Base-by-base conservation (phyloP, 208 protist species). In the Crithidia expoeki region DNA sequence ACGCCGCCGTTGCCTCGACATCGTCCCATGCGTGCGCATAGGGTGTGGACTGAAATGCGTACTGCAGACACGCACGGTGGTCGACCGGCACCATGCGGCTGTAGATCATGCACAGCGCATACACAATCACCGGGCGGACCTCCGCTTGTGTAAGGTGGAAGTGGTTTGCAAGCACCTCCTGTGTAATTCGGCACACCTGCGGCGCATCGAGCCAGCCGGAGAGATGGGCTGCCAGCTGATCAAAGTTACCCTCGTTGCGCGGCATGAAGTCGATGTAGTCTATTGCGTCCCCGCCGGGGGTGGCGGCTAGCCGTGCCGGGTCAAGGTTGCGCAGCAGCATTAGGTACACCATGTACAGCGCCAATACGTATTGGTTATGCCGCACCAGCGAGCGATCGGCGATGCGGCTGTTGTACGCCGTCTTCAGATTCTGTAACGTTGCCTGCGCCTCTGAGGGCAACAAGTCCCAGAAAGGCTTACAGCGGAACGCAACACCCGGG, bases 1-100 rank as follows among this genome's bases (percentile, higher is more conserved):
- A 62, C 21, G 70, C 62, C 34, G 71, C 68, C 34, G 71, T 75
- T 23, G 59, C 52, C 34, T 62, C 61, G 23, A 75, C 57, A 53
- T 83, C 50, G 16, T 78, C 77, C 69, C 85, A 89, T 4, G 72
- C 65, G 65, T 59, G 44, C n/a, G 59, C 80, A 40, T 84, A 85
- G 4, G 84, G 80, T 12, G 89, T 92, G 32, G 79, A 73, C 42
- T 74, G 74, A 65, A 92, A 89, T 17, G 86, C 80, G 56, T 74
- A 78, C 36, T 83, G 44, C 38, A 94, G 56, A 32, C 81, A 71
- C 60, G 72, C 81, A 12, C 76, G 71, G 74, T 92, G 83, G 60
- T 92, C 86, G 55, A 94, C 81, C 12, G 89, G 89, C 21, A 90
- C 85, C 85, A 91, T 88, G 58, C 89, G 89, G 64, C 89, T 94